Conservation (phyloP, 164 flowering plant species). For the Vitis vinifera region ASM3070453v1 NC_081815.1:17283001-17283500, state of each 20-base stretch:
- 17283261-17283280: slow-evolving; percentile 40
- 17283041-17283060: slow-evolving; percentile 46
- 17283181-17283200: not conserved
- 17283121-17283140: slow-evolving; percentile 42
- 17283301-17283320: slow-evolving; percentile 60
- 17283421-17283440: slow-evolving; percentile 72
- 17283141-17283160: not conserved
- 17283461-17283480: slow-evolving; percentile 49
- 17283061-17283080: slow-evolving; percentile 79
- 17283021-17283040: slow-evolving; percentile 24
- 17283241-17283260: slow-evolving; percentile 40
- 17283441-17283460: slow-evolving; percentile 60
- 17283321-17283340: slow-evolving; percentile 49
- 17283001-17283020: slow-evolving; percentile 21
- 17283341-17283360: slow-evolving; percentile 19
- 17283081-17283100: slow-evolving; percentile 69
- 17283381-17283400: slow-evolving; percentile 57
- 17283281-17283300: slow-evolving; percentile 55
- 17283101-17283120: slow-evolving; percentile 37
- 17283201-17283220: slow-evolving; percentile 30
- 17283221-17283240: slow-evolving; percentile 44
- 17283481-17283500: slow-evolving; percentile 67
- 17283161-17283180: too few species aligned
- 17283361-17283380: slow-evolving; percentile 43
- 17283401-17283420: slow-evolving; percentile 51